Evolutionary conservation across 2,329 filamentous ascomycete species (phyloP).

Genomic region (Penicillium italicum): DNA sequence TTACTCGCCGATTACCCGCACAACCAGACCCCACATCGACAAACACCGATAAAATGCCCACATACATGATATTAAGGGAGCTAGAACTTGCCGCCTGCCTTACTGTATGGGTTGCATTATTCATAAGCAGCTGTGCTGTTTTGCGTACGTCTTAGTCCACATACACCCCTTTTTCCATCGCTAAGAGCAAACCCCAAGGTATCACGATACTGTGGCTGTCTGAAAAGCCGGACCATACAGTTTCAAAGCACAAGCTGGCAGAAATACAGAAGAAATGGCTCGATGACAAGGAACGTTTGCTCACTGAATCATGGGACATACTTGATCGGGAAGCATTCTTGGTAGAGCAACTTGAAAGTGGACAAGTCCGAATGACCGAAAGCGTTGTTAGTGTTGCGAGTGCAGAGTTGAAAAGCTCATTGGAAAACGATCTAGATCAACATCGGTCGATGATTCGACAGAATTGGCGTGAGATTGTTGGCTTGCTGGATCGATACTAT

Average conservation of each 20-base stretch:
- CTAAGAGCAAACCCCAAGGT: not conserved
- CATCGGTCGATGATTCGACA: not conserved
- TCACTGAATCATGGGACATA: not conserved
- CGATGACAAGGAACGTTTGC: not conserved
- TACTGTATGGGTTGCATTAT: too few relatives aligned
- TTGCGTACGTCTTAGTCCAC: fast-evolving
- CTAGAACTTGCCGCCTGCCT: not conserved
- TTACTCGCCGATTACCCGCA: not conserved
- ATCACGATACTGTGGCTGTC: not conserved
- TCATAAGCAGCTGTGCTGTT: not conserved
- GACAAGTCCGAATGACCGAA: not conserved
- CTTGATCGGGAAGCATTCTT: not conserved
- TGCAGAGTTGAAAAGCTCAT: too few relatives aligned
- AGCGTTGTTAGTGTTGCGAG: not conserved
- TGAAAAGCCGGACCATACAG: too few relatives aligned
- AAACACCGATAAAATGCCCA: too few relatives aligned
- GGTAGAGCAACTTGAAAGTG: not conserved
- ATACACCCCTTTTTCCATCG: not conserved
- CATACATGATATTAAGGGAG: not conserved
- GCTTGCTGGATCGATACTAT: not conserved
- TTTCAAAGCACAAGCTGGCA: not conserved
- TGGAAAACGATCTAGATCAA: not conserved
- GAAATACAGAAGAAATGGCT: not conserved
- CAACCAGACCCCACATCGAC: too few relatives aligned
- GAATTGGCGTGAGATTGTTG: not conserved